Evolutionary conservation across 352 stramenopile species (phyloP), one percentile per base, ranked within the genome.

Genomic region (Pythium volutum): DNA sequence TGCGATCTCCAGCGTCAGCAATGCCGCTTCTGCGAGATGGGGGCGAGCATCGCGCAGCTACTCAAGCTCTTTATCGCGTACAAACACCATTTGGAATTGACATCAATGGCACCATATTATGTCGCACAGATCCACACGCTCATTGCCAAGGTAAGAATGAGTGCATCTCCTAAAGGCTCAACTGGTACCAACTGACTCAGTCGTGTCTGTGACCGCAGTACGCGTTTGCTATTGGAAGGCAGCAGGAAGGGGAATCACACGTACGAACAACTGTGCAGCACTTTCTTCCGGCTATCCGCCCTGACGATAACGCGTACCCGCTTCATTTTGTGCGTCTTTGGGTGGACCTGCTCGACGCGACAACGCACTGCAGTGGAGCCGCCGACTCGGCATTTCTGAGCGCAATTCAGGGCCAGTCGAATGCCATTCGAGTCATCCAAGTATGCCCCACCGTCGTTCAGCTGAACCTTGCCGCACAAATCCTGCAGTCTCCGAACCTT

Each of bases 11-110:
- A 85, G 26, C 55, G 55, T 2, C 61, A 87, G 38, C 80, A 92
- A 47, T 85, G 76, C 43, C 69, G 81, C 39, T 89, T 88, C 61
- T 75, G 70, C 39, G 83, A 89, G 42, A 80, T 92, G 71, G 83
- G 78, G 5, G 62, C 66, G 20, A 84, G 71, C 25, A 73, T 92
- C 23, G 62, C 64, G 9, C 76, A 92, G 50, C 77, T 88, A 61
- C 59, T 78, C 20, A 73, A 78, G n/a, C 62, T 92, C 31, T 89
- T 88, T 25, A 64, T 38, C 12, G 69, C 41, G 0, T 74, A 87
- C 67, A 84, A 83, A 61, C 51, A 45, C 18, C 47, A 77, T 20
- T 58, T 92, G 10, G 67, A 81, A 45, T 51, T 66, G 20, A 87
- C 77, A 2, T 58, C 74, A 12, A 67, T 88, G 36, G 81, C 80